Evolutionary conservation across 495 filamentous ascomycete species (phyloP).

Genomic region (Haplographium delicatum): DNA sequence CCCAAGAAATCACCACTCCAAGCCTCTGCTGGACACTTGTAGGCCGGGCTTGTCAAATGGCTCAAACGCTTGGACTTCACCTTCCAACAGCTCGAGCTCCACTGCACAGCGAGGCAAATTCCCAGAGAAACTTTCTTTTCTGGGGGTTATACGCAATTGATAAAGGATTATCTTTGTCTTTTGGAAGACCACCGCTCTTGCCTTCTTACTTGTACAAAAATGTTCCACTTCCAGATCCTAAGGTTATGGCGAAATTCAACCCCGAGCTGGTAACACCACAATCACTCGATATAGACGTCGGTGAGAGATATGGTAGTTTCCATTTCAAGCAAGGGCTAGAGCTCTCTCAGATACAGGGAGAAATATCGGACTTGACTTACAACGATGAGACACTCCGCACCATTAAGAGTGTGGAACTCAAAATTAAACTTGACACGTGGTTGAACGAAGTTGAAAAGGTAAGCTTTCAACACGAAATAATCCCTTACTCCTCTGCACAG

Average conservation of each 20-base stretch:
- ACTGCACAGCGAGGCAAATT: not conserved
- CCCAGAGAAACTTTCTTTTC: constrained; percentile 25
- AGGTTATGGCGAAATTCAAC: not conserved
- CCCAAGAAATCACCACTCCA: constrained; percentile 27
- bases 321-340: not conserved
- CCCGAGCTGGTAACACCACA: not conserved
- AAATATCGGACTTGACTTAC: not conserved
- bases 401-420: not conserved
- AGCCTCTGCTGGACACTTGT: constrained; percentile 29
- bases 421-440: not conserved
- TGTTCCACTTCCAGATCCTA: constrained; percentile 20
- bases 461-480: not conserved
- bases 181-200: constrained; percentile 25
- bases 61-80: constrained; percentile 25
- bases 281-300: not conserved
- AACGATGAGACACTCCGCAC: not conserved
- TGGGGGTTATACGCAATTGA: constrained; percentile 27
- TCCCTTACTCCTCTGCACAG: not conserved
- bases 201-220: constrained; percentile 16
- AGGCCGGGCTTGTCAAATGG: constrained; percentile 26
- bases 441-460: not conserved
- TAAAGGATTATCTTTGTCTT: constrained; percentile 26
- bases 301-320: constrained; percentile 1
- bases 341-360: not conserved
- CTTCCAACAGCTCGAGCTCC: not conserved